Evolutionary conservation across 1,284 basidiomycete genomes (phyloP), one percentile per base, ranked within the genome.

Genomic region (Ceratobasidium sp.): DNA sequence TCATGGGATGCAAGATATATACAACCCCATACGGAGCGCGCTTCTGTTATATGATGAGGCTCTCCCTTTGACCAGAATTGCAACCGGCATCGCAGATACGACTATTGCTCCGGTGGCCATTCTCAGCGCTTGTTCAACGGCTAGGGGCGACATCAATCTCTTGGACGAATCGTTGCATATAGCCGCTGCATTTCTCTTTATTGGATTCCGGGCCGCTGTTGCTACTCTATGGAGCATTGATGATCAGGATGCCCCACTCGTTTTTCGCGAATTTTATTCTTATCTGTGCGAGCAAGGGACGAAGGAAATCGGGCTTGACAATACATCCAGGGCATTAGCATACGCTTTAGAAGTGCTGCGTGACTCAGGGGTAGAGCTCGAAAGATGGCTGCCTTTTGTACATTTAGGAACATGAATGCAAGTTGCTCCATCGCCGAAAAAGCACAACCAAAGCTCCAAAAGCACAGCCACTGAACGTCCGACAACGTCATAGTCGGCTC

Each of bases 131-230:
- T 67, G 64, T 36, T 32, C 46, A 18, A 50, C 64, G 1, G 64
- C 64, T 21, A 36, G 30, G 14, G 64, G 64, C 1, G 50, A 67
- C 64, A 34, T 28, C 6, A 50, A 26, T n/a, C 45, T 50, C 16
- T 48, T 46, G 5, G 64, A 67, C 30, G 64, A 67, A 41, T n/a
- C 36, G 4, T 18, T 67, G 5, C 64, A 67, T 52, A 32, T 67
- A n/a, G 48, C 45, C n/a, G 64, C 64, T 28, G 64, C 65, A 10
- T 45, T 69, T 18, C 12, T 59, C 14, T 53, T 58, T n/a, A 26
- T 36, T n/a, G 46, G 65, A 30, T 53, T 53, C 18, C 52, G 30
- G 50, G 30, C 26, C 18, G 50, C 30, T 32, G 30, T 53, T 53
- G 50, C 26, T 23, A 53, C 50, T 6, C 10, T 53, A 23, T 53